Base-by-base conservation (phyloP, 2,329 filamentous ascomycete species). In the Alternaria sp. region DNA sequence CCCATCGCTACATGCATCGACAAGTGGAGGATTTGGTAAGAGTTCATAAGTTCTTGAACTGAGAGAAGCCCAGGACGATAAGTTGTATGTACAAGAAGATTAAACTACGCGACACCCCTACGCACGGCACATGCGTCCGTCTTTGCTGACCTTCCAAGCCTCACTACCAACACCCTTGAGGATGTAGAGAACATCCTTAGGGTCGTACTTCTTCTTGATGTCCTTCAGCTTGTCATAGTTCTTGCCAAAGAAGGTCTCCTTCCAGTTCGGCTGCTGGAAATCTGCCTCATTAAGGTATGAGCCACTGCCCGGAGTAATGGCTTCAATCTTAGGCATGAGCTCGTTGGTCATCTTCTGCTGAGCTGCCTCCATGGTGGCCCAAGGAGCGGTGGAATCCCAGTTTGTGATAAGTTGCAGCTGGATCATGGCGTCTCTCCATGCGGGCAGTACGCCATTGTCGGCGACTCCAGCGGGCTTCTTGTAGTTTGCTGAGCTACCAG, bases 221-320 rank as follows among this genome's bases (percentile, higher is more conserved):
- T 43, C 43, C 7, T 60, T 28, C 46, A 76, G 45, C 44, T 51
- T 59, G 3, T 64, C 54, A 17, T 66, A 76, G 49, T 75, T 72
- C 3, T 10, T 25, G 1, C 74, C 74, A 58, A 64, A 78, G 44
- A 75, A 77, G 12, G 62, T 64, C 13, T 46, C 32, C 55, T 74
- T 56, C 71, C 71, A 78, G 51, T 72, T 69, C 6, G 62, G 59
- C 50, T 74, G 65, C 13, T 66, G 61, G 57, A 72, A 71, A 51
- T 77, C 70, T 5, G 72, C 74, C 55, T 78, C 75, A 55, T 74
- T 78, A 45, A 77, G 59, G 52, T 78, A 78, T 3, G 73, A 59
- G 4, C 71, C 75, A 28, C 67, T 69, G n/a, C 62, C 69, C 4
- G 66, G 66, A 9, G 69, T 71, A 11, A 71, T 36, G 17, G 61